These are phyloP conservation scores for Cantharellus anzutake DNA, from an alignment of 768 basidiomycete genomes.

Conservation along the genomic window DNA sequence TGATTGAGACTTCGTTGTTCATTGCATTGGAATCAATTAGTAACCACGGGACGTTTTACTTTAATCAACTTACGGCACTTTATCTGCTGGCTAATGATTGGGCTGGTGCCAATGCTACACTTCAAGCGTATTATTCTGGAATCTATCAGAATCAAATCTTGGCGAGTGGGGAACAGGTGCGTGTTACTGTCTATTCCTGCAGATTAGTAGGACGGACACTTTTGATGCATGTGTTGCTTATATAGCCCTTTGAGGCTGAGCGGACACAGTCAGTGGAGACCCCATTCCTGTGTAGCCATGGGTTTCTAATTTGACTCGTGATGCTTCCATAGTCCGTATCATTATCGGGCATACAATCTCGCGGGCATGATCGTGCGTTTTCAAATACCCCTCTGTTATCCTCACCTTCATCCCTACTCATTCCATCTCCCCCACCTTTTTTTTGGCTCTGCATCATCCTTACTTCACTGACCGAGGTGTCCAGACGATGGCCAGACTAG, in stretches of 20 bases:
- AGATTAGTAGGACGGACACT: conserved; percentile 1
- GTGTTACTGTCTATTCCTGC: not conserved
- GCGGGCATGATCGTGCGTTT: conserved; percentile 11
- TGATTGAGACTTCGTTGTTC: conserved; percentile 5
- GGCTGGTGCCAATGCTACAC: conserved; percentile 9
- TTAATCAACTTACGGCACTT: conserved; percentile 12
- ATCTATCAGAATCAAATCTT: conserved; percentile 14
- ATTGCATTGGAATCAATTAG: conserved; percentile 2
- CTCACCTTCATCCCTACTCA: not conserved
- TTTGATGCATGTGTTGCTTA: not conserved
- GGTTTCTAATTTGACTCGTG: not conserved
- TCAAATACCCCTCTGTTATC: not conserved
- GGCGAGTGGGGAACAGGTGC: conserved; percentile 14
- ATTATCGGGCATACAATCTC: conserved; percentile 17
- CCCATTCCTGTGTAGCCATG: not conserved
- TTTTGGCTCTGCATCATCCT: not conserved
- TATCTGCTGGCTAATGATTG: conserved; percentile 13
- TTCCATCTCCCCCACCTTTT: not conserved
- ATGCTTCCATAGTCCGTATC: conserved; percentile 10
- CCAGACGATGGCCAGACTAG: conserved; percentile 13
- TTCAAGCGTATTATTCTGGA: conserved; percentile 12
- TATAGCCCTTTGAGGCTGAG: conserved; percentile 12
- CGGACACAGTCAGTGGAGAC: conserved; percentile 9
- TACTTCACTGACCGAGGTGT: not conserved
- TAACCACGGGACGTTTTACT: conserved; percentile 17